Evolutionary conservation across 2,329 filamentous ascomycete genomes (phyloP).

Genomic region (Parastagonospora nodorum): DNA sequence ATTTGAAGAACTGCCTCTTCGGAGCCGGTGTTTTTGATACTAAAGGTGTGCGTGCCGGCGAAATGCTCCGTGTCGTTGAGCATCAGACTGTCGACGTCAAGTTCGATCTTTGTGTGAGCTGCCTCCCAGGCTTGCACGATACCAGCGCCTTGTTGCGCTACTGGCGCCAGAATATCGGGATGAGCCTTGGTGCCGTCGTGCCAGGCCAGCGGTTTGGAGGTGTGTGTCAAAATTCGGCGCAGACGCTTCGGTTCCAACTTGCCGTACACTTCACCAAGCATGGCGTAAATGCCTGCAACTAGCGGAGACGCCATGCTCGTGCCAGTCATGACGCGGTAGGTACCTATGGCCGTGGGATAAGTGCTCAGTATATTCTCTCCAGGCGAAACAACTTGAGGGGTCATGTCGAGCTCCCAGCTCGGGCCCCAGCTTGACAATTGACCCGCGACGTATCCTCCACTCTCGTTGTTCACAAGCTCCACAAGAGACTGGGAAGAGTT

Average conservation of each 20-base stretch:
- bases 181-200: constrained; percentile 10
- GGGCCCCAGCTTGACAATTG: constrained; percentile 61
- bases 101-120: constrained; percentile 12
- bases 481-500: constrained; percentile 10
- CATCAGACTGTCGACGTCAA: constrained; percentile 19
- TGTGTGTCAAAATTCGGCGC: constrained; percentile 16
- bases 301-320: constrained; percentile 59
- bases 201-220: constrained; percentile 22
- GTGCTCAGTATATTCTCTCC: constrained; percentile 65
- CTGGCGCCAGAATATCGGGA: constrained; percentile 20
- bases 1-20: constrained; percentile 11
- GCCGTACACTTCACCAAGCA: constrained; percentile 20
- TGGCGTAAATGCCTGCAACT: constrained; percentile 19
- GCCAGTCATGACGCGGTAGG: constrained; percentile 59
- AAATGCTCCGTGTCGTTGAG: constrained; percentile 33
- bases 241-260: constrained; percentile 18
- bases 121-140: constrained; percentile 23
- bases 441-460: constrained; percentile 11
- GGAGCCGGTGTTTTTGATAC: constrained; percentile 19
- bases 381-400: constrained; percentile 62
- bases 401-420: constrained; percentile 62
- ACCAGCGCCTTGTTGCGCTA: constrained; percentile 29
- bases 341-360: constrained; percentile 51
- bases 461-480: constrained; percentile 18
- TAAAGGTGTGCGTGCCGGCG: constrained; percentile 26